A percentile compares a stretch with the other conserved stretches of the same genome.
Evolutionary conservation across 2,329 filamentous ascomycete species (phyloP).

Genomic region (Nectriaceae sp.): DNA sequence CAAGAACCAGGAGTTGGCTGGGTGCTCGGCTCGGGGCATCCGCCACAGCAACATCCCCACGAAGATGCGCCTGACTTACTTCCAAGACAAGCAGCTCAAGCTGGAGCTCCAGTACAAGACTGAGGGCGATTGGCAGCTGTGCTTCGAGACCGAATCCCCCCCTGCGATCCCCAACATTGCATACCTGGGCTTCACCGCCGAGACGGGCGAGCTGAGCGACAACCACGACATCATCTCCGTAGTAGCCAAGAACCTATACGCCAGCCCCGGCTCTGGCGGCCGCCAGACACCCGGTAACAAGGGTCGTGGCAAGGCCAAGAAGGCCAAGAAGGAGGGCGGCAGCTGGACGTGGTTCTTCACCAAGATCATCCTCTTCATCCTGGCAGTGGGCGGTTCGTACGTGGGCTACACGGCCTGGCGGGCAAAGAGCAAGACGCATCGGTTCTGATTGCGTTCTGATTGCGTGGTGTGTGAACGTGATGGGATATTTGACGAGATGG

Average conservation of each 20-base stretch:
- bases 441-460: too few species aligned
- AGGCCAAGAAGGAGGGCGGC: constrained; percentile 46
- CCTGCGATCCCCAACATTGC: constrained; percentile 77
- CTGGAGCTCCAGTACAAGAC: constrained; percentile 94
- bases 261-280: constrained; percentile 50
- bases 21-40: constrained; percentile 91
- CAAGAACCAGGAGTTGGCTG: constrained; percentile 88
- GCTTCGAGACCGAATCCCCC: constrained; percentile 74
- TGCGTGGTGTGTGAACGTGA: constrained; percentile 2
- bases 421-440: constrained; percentile 61
- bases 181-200: constrained; percentile 78
- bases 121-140: constrained; percentile 84
- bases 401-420: constrained; percentile 85
- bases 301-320: constrained; percentile 37
- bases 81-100: constrained; percentile 89
- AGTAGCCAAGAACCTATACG: constrained; percentile 86
- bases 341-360: constrained; percentile 68
- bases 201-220: constrained; percentile 95
- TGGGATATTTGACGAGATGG: constrained; percentile 3
- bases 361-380: constrained; percentile 78
- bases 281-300: constrained; percentile 32
- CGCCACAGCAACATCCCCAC: constrained; percentile 79
- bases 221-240: constrained; percentile 96
- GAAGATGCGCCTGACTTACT: constrained; percentile 88
- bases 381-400: constrained; percentile 73